Evolutionary conservation across 768 basidiomycete genomes (phyloP).

Genomic region (Porphyrellus cyaneotinctus): DNA sequence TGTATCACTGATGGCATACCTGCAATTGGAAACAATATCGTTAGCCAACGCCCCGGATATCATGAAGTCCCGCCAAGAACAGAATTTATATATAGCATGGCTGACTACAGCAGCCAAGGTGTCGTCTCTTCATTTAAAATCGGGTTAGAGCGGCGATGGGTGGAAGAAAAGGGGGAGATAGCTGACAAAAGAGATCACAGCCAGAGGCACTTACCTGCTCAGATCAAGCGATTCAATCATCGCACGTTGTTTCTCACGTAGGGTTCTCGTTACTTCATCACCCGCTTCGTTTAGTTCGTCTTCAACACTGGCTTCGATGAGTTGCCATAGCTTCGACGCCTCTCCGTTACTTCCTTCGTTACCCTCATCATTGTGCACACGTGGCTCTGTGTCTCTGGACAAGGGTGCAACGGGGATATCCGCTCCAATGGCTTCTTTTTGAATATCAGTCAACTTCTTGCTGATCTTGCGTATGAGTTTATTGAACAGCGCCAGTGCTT

Average conservation of each 20-base stretch:
- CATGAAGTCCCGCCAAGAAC: not conserved
- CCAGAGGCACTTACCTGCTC: slow-evolving; percentile 68
- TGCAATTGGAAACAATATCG: slow-evolving; percentile 23
- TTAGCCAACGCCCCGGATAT: not conserved
- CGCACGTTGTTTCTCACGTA: slow-evolving; percentile 73
- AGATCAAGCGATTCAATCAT: slow-evolving; percentile 88
- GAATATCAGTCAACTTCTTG: slow-evolving; percentile 69
- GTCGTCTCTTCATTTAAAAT: not conserved
- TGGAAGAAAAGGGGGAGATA: not conserved
- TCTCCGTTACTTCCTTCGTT: slow-evolving; percentile 3
- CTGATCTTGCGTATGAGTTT: slow-evolving; percentile 86
- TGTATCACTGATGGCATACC: slow-evolving; percentile 71
- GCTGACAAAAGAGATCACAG: not conserved
- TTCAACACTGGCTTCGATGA: slow-evolving; percentile 45
- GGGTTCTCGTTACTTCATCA: slow-evolving; percentile 49
- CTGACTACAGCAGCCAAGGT: not conserved
- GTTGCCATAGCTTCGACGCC: slow-evolving; percentile 35
- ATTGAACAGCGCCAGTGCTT: slow-evolving; percentile 84
- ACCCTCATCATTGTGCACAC: slow-evolving; percentile 14
- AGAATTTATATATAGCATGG: not conserved
- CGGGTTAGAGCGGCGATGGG: slow-evolving; percentile 7
- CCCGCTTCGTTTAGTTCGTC: slow-evolving; percentile 79
- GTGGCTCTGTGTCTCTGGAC: slow-evolving; percentile 16
- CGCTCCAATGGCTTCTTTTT: slow-evolving; percentile 70
- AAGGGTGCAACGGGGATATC: slow-evolving; percentile 48